Conservation (phyloP, 345 rosid genomes). For the Gossypium mustelinum region DNA sequence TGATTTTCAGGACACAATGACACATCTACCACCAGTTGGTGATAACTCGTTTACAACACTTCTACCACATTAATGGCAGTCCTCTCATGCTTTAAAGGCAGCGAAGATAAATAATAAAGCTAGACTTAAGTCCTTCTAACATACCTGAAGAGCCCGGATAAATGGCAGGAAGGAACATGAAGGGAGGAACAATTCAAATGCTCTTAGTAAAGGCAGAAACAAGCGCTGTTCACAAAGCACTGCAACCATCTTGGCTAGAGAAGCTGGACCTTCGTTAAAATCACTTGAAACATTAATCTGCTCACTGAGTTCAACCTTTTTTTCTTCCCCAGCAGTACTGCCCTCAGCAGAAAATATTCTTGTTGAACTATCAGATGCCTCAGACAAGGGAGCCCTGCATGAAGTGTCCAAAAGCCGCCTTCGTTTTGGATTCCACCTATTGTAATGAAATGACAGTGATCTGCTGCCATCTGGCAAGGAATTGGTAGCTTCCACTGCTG, state of each 20-base stretch:
- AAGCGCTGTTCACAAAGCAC: slow-evolving; percentile 86
- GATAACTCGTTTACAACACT: slow-evolving; percentile 9
- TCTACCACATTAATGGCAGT: background rate
- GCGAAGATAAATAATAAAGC: slow-evolving; percentile 15
- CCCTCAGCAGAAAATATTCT: slow-evolving; percentile 30
- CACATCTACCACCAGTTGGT: background rate
- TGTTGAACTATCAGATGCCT: slow-evolving; percentile 34
- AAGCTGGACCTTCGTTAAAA: slow-evolving; percentile 55
- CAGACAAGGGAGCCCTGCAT: slow-evolving; percentile 36
- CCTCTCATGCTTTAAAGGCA: slow-evolving; percentile 5
- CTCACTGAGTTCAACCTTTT: slow-evolving; percentile 35
- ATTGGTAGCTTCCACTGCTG: slow-evolving; percentile 82
- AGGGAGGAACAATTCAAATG: slow-evolving; percentile 98
- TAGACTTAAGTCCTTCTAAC: slow-evolving; percentile 26
- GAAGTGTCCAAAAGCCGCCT: slow-evolving; percentile 66
- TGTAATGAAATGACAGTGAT: slow-evolving; percentile 69
- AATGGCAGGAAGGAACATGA: slow-evolving; percentile 86
- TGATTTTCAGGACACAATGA: slow-evolving; percentile 11
- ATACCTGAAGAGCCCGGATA: slow-evolving; percentile 96
- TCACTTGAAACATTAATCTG: slow-evolving; percentile 39
- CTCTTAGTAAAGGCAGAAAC: slow-evolving; percentile 89
- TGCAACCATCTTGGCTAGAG: slow-evolving; percentile 90
- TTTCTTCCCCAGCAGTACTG: slow-evolving; percentile 41
- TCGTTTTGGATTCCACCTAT: slow-evolving; percentile 81
- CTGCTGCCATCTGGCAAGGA: slow-evolving; percentile 49